A percentile compares a stretch with the other conserved stretches of the same genome.
phyloP scores from a whole-genome alignment of 352 stramenopile species.

The Globisporangium paddicum region DNA sequence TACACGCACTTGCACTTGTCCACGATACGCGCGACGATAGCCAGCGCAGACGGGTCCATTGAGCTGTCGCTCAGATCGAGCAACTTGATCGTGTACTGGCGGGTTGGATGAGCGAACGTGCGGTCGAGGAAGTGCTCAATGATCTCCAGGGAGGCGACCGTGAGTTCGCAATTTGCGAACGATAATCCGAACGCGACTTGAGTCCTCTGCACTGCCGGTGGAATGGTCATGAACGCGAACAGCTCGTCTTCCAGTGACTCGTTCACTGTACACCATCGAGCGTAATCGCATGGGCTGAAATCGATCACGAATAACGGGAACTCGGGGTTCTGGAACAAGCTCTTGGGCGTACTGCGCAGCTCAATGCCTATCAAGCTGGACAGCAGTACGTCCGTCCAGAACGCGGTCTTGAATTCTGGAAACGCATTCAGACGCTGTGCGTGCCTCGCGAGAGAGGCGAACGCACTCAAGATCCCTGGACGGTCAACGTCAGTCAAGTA shows the following conservation, averaged over 20 bases:
- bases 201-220: not conserved
- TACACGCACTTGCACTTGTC: not conserved
- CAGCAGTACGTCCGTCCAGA: constrained; percentile 7
- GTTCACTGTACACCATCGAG: not conserved
- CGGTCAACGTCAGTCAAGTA: not conserved
- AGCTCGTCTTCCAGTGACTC: not conserved
- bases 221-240: not conserved
- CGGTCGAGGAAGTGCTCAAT: constrained; percentile 7
- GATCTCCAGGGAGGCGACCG: not conserved
- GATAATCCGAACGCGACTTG: not conserved
- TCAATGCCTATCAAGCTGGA: not conserved
- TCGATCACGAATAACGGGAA: constrained; percentile 5
- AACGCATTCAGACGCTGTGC: not conserved
- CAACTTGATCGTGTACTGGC: not conserved
- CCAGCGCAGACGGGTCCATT: not conserved
- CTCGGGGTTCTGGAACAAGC: not conserved
- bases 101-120: not conserved
- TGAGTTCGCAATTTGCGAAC: not conserved
- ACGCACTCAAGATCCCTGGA: not conserved
- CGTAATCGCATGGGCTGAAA: not conserved
- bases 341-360: not conserved
- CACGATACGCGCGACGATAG: constrained; percentile 9
- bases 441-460: not conserved
- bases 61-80: constrained; percentile 5
- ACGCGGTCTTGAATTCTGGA: constrained; percentile 5